A percentile compares a stretch with the other conserved stretches of the same genome.
phyloP scores from a whole-genome alignment of 192 early-diverging fungal species.

The Coemansia aciculifera region DNA sequence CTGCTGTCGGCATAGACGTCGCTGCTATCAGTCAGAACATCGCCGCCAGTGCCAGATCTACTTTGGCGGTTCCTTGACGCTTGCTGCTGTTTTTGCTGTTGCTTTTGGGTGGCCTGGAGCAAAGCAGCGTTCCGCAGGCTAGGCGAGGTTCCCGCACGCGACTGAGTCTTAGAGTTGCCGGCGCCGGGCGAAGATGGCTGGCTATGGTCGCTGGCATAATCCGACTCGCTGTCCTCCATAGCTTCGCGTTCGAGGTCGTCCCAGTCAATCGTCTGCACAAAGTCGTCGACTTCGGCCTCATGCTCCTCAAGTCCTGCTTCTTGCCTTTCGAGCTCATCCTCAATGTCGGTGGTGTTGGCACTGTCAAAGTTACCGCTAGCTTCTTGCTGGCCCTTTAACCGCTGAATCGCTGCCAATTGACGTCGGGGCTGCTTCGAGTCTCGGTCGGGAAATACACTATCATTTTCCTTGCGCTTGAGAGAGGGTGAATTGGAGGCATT shows the following conservation, averaged over 20 bases:
- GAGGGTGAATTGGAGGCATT: not conserved
- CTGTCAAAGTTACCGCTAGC: slow-evolving; percentile 46
- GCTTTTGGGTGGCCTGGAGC: slow-evolving; percentile 30
- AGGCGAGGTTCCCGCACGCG: slow-evolving; percentile 11
- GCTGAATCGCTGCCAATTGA: slow-evolving; percentile 17
- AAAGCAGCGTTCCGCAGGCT: slow-evolving; percentile 26
- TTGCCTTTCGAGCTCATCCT: slow-evolving; percentile 54
- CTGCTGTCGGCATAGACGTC: slow-evolving; percentile 27
- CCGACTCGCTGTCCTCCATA: slow-evolving; percentile 53
- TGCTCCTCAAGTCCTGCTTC: slow-evolving; percentile 53
- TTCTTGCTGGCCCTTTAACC: slow-evolving; percentile 22
- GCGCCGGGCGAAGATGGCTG: slow-evolving; percentile 12
- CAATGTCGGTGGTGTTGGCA: slow-evolving; percentile 51
- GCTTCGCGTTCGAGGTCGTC: slow-evolving; percentile 60
- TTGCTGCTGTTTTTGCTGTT: slow-evolving; percentile 5
- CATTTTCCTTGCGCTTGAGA: not conserved
- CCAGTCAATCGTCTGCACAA: slow-evolving; percentile 60
- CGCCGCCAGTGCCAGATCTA: slow-evolving; percentile 12
- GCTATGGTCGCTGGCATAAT: slow-evolving; percentile 10
- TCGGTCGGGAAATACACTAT: not conserved
- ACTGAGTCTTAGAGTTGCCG: slow-evolving; percentile 11
- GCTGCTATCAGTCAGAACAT: slow-evolving; percentile 25
- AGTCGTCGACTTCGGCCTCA: slow-evolving; percentile 55
- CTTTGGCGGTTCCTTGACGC: slow-evolving; percentile 14
- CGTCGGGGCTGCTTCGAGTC: slow-evolving; percentile 18